phyloP scores from a whole-genome alignment of 192 early-diverging fungal genomes.

The Coemansia sp. region DNA sequence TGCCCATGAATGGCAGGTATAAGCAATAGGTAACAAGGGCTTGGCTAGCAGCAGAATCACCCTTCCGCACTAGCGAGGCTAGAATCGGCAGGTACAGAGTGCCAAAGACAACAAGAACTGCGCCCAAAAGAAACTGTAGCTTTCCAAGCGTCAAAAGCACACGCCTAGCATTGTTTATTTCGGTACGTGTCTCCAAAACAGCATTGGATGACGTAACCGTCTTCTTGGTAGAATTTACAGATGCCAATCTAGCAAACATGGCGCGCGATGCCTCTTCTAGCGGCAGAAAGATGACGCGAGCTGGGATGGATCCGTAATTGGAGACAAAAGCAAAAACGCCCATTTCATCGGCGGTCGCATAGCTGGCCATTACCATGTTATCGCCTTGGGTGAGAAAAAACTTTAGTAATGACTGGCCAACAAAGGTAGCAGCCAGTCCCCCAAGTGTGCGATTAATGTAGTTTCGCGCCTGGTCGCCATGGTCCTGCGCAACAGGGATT shows the following conservation, averaged over 20 bases:
- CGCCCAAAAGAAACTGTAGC: slow-evolving; percentile 61
- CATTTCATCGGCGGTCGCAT: slow-evolving; percentile 60
- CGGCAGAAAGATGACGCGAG: slow-evolving; percentile 87
- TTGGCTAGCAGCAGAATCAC: slow-evolving; percentile 51
- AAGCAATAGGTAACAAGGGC: slow-evolving; percentile 78
- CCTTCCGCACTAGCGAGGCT: slow-evolving; percentile 62
- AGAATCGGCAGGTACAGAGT: slow-evolving; percentile 68
- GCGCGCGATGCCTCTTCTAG: slow-evolving; percentile 88
- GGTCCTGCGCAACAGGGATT: background rate
- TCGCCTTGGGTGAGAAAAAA: slow-evolving; percentile 96
- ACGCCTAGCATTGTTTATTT: slow-evolving; percentile 15
- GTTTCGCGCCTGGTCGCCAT: background rate
- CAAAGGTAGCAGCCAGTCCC: slow-evolving; percentile 73
- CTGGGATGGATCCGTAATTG: slow-evolving; percentile 89
- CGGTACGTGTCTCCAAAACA: background rate
- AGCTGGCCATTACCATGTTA: slow-evolving; percentile 77
- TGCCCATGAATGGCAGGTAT: slow-evolving; percentile 90
- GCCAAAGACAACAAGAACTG: slow-evolving; percentile 78
- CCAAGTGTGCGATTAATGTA: slow-evolving; percentile 65
- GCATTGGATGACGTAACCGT: background rate
- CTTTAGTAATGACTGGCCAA: slow-evolving; percentile 87
- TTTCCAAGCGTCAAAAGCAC: slow-evolving; percentile 29
- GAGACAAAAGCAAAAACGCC: slow-evolving; percentile 82
- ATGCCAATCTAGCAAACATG: slow-evolving; percentile 67
- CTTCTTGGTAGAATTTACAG: slow-evolving; percentile 10